Conservation (phyloP, 768 basidiomycete species). For the Boletus speciosus region DNA sequence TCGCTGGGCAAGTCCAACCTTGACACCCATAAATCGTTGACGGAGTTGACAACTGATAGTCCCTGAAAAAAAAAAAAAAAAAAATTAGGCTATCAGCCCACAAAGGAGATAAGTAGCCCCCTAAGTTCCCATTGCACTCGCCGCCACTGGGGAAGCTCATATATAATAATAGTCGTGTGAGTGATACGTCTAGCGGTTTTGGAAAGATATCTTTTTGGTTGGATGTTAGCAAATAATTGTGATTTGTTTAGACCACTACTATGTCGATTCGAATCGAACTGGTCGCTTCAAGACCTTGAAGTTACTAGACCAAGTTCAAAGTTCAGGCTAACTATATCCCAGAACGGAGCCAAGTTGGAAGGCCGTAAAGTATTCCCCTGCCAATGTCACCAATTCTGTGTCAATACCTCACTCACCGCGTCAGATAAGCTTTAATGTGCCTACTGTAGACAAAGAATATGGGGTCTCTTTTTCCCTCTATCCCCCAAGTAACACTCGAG, state of each 20-base stretch:
- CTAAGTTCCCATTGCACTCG: neutral
- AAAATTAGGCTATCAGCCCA: neutral
- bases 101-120: neutral
- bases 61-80: neutral
- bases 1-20: neutral
- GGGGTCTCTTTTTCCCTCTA: conserved; percentile 10
- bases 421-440: conserved; percentile 12
- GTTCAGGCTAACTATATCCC: conserved; percentile 4
- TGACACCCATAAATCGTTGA: neutral
- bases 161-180: neutral
- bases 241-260: neutral
- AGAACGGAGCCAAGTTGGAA: neutral
- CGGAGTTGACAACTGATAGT: neutral
- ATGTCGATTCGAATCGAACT: neutral
- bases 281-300: neutral
- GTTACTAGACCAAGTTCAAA: conserved; percentile 8
- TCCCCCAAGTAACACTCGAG: conserved; percentile 18
- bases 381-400: neutral
- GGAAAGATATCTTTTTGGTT: neutral
- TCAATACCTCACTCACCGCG: neutral
- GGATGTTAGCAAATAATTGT: neutral
- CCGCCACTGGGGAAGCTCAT: neutral
- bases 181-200: neutral
- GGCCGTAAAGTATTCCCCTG: conserved; percentile 11
- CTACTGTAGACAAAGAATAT: conserved; percentile 6